Percentiles rank a stretch among this genome's conserved stretches.
Conservation (phyloP, 208 protist species). For the Leishmania braziliensis region DNA sequence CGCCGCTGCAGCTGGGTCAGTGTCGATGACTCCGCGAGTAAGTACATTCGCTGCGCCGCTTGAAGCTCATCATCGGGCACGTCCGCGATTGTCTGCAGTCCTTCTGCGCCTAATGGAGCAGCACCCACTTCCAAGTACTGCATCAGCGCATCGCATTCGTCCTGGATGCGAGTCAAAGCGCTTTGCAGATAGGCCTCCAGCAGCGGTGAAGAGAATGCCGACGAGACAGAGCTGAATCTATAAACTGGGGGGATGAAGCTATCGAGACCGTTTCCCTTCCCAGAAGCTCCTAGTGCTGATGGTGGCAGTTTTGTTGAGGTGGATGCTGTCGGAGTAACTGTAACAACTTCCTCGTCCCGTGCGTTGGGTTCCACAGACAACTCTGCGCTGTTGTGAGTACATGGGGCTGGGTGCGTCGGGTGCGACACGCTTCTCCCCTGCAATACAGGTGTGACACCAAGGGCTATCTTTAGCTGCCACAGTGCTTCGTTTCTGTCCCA, state of each 20-base stretch:
- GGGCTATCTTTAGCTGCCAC: conserved; percentile 33
- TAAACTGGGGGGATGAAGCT: background rate
- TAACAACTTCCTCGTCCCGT: background rate
- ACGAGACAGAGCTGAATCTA: conserved; percentile 1
- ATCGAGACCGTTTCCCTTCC: background rate
- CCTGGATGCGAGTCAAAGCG: conserved; percentile 6
- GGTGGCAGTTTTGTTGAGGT: background rate
- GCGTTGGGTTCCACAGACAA: background rate
- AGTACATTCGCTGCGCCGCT: conserved; percentile 6
- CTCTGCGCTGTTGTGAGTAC: background rate
- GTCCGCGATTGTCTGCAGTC: background rate
- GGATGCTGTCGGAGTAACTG: background rate
- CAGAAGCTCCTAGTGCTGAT: background rate
- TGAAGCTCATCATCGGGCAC: conserved; percentile 1
- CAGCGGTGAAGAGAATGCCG: background rate
- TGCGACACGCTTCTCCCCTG: background rate
- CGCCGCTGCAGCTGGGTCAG: conserved; percentile 20
- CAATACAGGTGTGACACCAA: conserved; percentile 33
- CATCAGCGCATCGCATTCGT: conserved; percentile 3
- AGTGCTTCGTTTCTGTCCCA: conserved; percentile 34
- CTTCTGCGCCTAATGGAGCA: background rate
- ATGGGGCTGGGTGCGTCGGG: background rate
- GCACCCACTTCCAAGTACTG: background rate
- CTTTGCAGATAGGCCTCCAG: background rate
- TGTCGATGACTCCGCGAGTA: background rate